Evolutionary conservation across 1,139 yeast genomes (phyloP).

Genomic region (Blastobotrys raffinosifermentans): DNA sequence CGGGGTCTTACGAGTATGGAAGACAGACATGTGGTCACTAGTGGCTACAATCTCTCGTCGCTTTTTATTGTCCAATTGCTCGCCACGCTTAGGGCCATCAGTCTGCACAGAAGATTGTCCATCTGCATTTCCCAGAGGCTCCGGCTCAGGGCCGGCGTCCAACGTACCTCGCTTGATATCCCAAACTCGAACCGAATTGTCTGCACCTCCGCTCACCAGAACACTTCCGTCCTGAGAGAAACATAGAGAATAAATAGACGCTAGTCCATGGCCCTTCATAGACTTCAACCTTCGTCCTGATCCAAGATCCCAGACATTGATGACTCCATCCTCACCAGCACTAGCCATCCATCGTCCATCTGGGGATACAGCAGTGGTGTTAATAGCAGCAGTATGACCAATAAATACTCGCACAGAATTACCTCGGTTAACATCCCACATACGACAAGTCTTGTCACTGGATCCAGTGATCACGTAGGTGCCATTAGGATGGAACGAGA

Average conservation of each 20-base stretch:
- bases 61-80: slow-evolving; percentile 41
- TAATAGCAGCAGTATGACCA: slow-evolving; percentile 88
- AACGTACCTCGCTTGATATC: slow-evolving; percentile 81
- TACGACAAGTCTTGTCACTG: slow-evolving; percentile 87
- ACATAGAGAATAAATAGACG: slow-evolving; percentile 77
- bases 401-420: slow-evolving; percentile 87
- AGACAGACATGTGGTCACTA: slow-evolving; percentile 87
- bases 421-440: slow-evolving; percentile 96
- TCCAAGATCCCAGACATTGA: slow-evolving; percentile 92
- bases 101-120: slow-evolving; percentile 11
- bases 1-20: slow-evolving; percentile 89
- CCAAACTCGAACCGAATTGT: slow-evolving; percentile 92
- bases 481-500: slow-evolving; percentile 93
- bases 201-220: slow-evolving; percentile 89
- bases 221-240: slow-evolving; percentile 87
- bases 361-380: slow-evolving; percentile 83
- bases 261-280: slow-evolving; percentile 85
- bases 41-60: slow-evolving; percentile 71
- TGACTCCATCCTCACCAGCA: slow-evolving; percentile 89
- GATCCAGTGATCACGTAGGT: slow-evolving; percentile 93
- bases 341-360: slow-evolving; percentile 97
- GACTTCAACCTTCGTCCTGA: slow-evolving; percentile 75
- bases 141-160: slow-evolving; percentile 80
- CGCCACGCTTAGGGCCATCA: slow-evolving; percentile 10
- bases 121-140: slow-evolving; percentile 41